A percentile compares a stretch with the other conserved stretches of the same genome.
These are phyloP conservation scores for Tylopilus sp. DNA, from an alignment of 768 basidiomycete genomes.

Conservation along the genomic window DNA sequence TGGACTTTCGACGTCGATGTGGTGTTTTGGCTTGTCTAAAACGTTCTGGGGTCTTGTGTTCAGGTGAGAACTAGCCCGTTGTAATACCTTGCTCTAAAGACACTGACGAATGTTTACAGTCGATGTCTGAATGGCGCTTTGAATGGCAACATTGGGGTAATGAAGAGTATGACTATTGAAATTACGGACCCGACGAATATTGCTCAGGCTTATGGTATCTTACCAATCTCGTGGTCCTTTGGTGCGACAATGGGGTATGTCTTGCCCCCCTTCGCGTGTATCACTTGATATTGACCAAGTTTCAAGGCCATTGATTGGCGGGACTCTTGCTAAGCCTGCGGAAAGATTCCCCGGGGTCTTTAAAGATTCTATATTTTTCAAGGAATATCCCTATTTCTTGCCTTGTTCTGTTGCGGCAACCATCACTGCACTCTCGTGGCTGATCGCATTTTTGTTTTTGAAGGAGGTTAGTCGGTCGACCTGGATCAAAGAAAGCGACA, in stretches of 20 bases:
- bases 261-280: neutral
- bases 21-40: constrained; percentile 45
- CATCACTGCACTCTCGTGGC: constrained; percentile 48
- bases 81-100: neutral
- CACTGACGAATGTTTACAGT: constrained; percentile 20
- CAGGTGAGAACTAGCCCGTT: constrained; percentile 32
- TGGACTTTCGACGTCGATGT: constrained; percentile 45
- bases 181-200: constrained; percentile 36
- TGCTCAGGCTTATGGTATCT: constrained; percentile 48
- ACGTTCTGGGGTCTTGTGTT: constrained; percentile 43
- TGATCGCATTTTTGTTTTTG: constrained; percentile 48
- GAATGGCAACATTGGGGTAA: constrained; percentile 55
- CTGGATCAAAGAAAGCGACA: neutral
- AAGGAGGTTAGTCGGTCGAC: constrained; percentile 42
- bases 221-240: constrained; percentile 49
- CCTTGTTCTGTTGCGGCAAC: constrained; percentile 64
- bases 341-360: constrained; percentile 65
- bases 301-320: constrained; percentile 66
- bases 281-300: constrained; percentile 1
- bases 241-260: constrained; percentile 44
- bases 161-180: constrained; percentile 46
- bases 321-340: constrained; percentile 56
- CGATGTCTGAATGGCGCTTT: constrained; percentile 46
- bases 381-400: constrained; percentile 68
- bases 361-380: constrained; percentile 53